Conservation (phyloP, 306 rosid genomes). For the Lotus japonicus region DNA sequence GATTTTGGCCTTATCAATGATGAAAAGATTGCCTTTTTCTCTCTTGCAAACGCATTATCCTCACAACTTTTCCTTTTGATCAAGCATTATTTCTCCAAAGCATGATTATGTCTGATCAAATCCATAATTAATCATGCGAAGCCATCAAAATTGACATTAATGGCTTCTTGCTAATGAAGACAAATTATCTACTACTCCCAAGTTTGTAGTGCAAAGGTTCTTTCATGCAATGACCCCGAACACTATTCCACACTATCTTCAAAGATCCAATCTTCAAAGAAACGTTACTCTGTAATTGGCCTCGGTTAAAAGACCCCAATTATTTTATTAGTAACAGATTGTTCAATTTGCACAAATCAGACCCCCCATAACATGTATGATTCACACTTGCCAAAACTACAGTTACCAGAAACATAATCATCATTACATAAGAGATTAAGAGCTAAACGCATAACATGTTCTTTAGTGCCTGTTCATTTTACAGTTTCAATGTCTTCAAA, state of each 20-base stretch:
- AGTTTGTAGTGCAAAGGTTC: not conserved
- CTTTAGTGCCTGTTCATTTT: no score
- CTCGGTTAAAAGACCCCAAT: not conserved
- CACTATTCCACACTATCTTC: not conserved
- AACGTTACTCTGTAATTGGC: constrained; percentile 7
- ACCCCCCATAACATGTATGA: not conserved
- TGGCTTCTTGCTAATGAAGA: constrained; percentile 31
- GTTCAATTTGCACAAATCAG: not conserved
- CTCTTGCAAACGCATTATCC: constrained; percentile 29
- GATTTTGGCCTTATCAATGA: constrained; percentile 13
- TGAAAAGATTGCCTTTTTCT: constrained; percentile 18
- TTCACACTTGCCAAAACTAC: constrained; percentile 4
- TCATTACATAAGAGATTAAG: not conserved
- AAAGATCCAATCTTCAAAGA: not conserved
- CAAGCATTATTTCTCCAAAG: constrained; percentile 11
- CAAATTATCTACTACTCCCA: not conserved
- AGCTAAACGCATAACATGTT: not conserved
- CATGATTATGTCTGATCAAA: constrained; percentile 48
- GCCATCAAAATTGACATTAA: constrained; percentile 43
- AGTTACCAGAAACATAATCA: not conserved
- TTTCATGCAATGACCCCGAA: not conserved
- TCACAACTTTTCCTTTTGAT: constrained; percentile 33
- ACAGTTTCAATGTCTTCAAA: no score
- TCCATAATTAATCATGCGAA: constrained; percentile 35
- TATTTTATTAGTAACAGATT: not conserved